phyloP scores from a whole-genome alignment of 2,329 filamentous ascomycete species.

The Nannizzia gypsea region DNA sequence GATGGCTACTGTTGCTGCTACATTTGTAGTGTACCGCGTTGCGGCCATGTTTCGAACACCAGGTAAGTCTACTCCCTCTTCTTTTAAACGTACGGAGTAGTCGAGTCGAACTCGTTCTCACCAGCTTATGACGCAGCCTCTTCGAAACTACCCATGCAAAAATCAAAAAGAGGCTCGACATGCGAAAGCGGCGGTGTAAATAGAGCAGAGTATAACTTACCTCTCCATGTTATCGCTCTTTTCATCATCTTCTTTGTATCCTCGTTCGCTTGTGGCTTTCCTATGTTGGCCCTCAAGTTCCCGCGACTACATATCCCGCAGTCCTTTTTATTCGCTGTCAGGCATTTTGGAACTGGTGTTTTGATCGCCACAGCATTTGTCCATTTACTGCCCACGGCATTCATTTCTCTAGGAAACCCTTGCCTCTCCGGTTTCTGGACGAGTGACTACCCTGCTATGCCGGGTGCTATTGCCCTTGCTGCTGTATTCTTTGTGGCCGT shows the following conservation, averaged over 20 bases:
- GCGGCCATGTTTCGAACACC: conserved; percentile 6
- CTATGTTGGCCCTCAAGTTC: conserved; percentile 50
- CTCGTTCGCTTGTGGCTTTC: conserved; percentile 51
- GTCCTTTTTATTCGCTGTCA: conserved; percentile 52
- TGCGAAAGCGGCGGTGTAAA: conserved; percentile 20
- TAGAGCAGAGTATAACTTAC: conserved; percentile 45
- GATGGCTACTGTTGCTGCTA: conserved; percentile 1
- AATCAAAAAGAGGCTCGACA: conserved; percentile 9
- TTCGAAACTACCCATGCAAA: neutral
- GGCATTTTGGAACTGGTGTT: conserved; percentile 71
- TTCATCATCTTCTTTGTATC: conserved; percentile 48
- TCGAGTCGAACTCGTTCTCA: neutral
- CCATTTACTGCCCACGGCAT: conserved; percentile 59
- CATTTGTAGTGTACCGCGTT: conserved; percentile 8
- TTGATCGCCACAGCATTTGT: conserved; percentile 80
- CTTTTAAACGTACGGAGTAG: no score
- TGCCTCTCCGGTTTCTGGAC: conserved; percentile 42
- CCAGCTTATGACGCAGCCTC: neutral
- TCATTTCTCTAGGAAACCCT: conserved; percentile 53
- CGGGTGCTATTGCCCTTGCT: conserved; percentile 37
- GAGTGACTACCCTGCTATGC: conserved; percentile 36
- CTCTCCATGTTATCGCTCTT: conserved; percentile 53
- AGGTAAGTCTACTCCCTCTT: neutral
- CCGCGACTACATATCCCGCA: conserved; percentile 48
- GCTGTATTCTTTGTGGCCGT: conserved; percentile 37